Evolutionary conservation across 495 filamentous ascomycete genomes (phyloP), one percentile per base, ranked within the genome.

Genomic region (Aspergillus taichungensis): DNA sequence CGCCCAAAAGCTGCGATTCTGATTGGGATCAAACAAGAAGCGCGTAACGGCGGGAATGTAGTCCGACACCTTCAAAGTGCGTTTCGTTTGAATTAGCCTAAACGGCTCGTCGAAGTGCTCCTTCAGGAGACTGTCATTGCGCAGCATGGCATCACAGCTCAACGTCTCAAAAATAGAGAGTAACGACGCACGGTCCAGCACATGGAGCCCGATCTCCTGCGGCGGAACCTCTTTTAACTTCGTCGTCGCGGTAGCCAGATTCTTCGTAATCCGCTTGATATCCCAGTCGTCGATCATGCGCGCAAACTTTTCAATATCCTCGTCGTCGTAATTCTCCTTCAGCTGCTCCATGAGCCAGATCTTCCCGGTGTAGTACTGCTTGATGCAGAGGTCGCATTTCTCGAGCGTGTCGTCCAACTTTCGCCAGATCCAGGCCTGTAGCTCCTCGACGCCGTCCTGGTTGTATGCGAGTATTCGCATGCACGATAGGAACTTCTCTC

Each of bases 381-480:
- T 77, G 46, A 88, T 81, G 59, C 90, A 96, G 34, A 78, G 69
- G 51, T 94, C 84, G 64, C 90, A 96, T 31, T 67, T 76, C 27
- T 67, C 76, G 32, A 96, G 68, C 18, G 77, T 63, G 3, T 64
- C 59, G 37, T 77, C 68, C 30, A 84, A 52, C 29, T 64, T 69
- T n/a, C 58, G 51, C 50, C 66, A 71, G 36, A 90, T 76, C 59
- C 80, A 79, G 35, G 65, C 57, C 40, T 82, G 73, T 54, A 81
- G 71, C 30, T 70, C 62, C 30, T 72, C 74, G 0, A 82, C 78
- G 36, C 79, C 76, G 9, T 83, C 77, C 32, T 75, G 67, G 24
- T 75, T 75, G 45, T 81, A 82, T 6, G 80, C 83, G 32, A 92
- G 64, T 30, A 92, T 76, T 18, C 80, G 74, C 50, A 86, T 73